phyloP scores from a whole-genome alignment of 306 rosid genomes.

The Chamaecrista fasciculata region DNA sequence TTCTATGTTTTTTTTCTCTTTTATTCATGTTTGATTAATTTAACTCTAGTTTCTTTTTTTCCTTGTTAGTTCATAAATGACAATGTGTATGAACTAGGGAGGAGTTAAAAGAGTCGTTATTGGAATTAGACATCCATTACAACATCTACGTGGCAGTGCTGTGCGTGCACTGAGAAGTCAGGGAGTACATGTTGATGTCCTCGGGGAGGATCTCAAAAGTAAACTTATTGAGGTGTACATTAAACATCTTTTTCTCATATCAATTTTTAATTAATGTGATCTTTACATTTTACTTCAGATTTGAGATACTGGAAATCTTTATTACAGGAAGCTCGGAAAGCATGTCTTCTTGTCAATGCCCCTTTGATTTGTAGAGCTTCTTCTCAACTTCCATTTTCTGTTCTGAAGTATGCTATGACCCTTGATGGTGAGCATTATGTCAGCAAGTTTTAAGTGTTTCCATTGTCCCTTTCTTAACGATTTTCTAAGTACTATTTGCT shows the following conservation, averaged over 20 bases:
- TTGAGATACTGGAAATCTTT: neutral
- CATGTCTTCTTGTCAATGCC: slow-evolving; percentile 77
- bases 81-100: slow-evolving; percentile 59
- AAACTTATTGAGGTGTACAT: slow-evolving; percentile 60
- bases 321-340: slow-evolving; percentile 74
- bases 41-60: slow-evolving; percentile 17
- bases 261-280: neutral
- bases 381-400: slow-evolving; percentile 79
- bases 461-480: neutral
- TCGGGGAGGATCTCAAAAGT: slow-evolving; percentile 77
- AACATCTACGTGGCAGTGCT: slow-evolving; percentile 82
- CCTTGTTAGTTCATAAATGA: slow-evolving; percentile 37
- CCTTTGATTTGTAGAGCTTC: slow-evolving; percentile 89
- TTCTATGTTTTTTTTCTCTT: neutral
- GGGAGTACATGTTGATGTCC: slow-evolving; percentile 78
- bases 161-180: slow-evolving; percentile 69
- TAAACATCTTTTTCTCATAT: neutral
- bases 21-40: neutral
- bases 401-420: slow-evolving; percentile 95
- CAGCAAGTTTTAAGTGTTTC: neutral
- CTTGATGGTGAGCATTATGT: slow-evolving; percentile 76
- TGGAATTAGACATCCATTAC: slow-evolving; percentile 90
- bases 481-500: neutral
- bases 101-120: slow-evolving; percentile 80
- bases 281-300: neutral